Percentiles rank a stretch among this genome's conserved stretches.
phyloP scores from a whole-genome alignment of 805 yeast species.

The Ogataea saltuana region DNA sequence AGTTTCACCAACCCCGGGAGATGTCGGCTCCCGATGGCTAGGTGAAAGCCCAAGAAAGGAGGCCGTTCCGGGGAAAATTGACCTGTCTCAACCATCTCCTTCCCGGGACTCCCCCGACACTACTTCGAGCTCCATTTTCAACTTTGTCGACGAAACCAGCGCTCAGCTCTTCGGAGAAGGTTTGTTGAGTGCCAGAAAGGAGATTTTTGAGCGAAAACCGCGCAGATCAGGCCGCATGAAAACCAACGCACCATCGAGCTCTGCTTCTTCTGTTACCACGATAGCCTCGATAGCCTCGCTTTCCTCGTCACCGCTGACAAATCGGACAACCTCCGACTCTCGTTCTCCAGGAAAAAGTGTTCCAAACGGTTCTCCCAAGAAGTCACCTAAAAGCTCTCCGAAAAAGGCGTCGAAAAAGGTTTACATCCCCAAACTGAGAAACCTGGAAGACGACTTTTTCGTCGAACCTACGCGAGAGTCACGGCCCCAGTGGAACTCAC shows the following conservation, averaged over 20 bases:
- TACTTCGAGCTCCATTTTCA: conserved; percentile 9
- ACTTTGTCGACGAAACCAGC: conserved; percentile 11
- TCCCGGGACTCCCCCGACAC: background rate
- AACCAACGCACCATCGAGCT: too few relatives aligned
- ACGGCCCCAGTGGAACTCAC: conserved; percentile 17
- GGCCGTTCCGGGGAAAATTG: too few relatives aligned
- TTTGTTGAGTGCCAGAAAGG: too few relatives aligned
- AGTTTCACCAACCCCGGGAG: too few relatives aligned
- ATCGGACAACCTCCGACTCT: too few relatives aligned
- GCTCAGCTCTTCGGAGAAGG: background rate
- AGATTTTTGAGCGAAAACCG: too few relatives aligned
- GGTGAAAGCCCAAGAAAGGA: too few relatives aligned
- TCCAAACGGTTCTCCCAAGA: conserved; percentile 5
- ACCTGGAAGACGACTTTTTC: conserved; percentile 19
- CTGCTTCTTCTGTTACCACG: background rate
- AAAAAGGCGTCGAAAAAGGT: conserved; percentile 18
- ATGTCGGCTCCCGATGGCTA: too few relatives aligned
- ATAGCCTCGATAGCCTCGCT: background rate
- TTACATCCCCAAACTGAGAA: conserved; percentile 19
- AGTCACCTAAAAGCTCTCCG: background rate
- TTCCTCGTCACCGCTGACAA: background rate
- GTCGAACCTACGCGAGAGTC: conserved; percentile 18
- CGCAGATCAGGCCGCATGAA: too few relatives aligned
- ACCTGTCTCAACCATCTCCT: too few relatives aligned
- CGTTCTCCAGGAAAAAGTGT: too few relatives aligned